Evolutionary conservation across 805 yeast species (phyloP), one percentile per base, ranked within the genome.

Genomic region (Lachancea meyersii): DNA sequence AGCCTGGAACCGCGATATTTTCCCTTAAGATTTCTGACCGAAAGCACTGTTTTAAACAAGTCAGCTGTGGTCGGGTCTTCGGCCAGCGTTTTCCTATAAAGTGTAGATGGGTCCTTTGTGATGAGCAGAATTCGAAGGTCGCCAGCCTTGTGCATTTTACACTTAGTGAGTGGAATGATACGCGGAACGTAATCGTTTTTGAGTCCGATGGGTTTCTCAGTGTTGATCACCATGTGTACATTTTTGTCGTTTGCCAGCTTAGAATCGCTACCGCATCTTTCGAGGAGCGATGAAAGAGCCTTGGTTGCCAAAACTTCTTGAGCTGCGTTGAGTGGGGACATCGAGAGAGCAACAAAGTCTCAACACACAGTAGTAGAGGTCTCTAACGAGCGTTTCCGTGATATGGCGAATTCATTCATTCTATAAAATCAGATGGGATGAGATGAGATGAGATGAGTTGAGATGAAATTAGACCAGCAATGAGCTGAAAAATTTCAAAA

Each of bases 41-140:
- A 72, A 16, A 78, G 65, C 19, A 86, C 76, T 22, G 78, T 78
- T 34, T 73, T 72, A 58, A 85, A 82, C 30, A 69, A 48, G 44
- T 81, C 84, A 41, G 79, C 77, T 0, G 88, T 80, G 1, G 74
- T 70, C 1, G 77, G 67, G 14, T 70, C 76, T 44, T 72, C 71
- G 22, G 63, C 66, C 4, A 84, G 57, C 4, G 71, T 68, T 9
- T 67, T 68, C 27, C 79, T 67, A 52, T 77, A 84, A 5, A 70
- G 68, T 4, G 74, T 67, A 4, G 81, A 75, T 1, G 91, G 89
- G 54, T 86, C 93, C 49, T 82, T 84, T 7, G 91, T 82, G 11
- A 86, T 71, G 16, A 86, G 66, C 3, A 84, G 57, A 4, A 83
- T 71, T 18, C 77, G 65, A 38, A 73, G 65, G 17, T 73, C 72